These are phyloP conservation scores for Colletotrichum costaricense DNA, from an alignment of 2,329 filamentous ascomycete species.

Conservation along the genomic window DNA sequence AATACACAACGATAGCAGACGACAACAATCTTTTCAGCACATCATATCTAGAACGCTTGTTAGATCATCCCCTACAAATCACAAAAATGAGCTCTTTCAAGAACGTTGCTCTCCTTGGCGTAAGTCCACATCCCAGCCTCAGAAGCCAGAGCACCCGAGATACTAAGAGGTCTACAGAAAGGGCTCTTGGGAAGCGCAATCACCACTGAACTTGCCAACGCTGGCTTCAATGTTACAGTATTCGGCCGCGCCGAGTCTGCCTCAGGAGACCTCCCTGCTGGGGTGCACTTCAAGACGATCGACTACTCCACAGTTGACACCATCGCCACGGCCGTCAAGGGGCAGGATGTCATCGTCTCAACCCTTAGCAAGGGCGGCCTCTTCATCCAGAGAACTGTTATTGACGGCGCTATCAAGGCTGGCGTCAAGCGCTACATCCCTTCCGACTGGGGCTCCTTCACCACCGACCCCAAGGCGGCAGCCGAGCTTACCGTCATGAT, in stretches of 20 bases:
- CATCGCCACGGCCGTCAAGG: slow-evolving; percentile 59
- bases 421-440: slow-evolving; percentile 72
- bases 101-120: slow-evolving; percentile 29
- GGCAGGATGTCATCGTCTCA: slow-evolving; percentile 69
- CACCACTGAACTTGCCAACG: slow-evolving; percentile 49
- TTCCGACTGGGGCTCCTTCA: slow-evolving; percentile 62
- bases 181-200: slow-evolving; percentile 54
- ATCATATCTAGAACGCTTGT: no score
- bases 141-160: not conserved
- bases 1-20: not conserved
- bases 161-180: slow-evolving; percentile 39
- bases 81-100: slow-evolving; percentile 16
- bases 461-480: slow-evolving; percentile 31
- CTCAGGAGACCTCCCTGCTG: slow-evolving; percentile 7
- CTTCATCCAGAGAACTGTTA: slow-evolving; percentile 55
- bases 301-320: slow-evolving; percentile 41
- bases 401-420: slow-evolving; percentile 68
- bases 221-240: slow-evolving; percentile 62
- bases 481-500: slow-evolving; percentile 60
- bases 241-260: slow-evolving; percentile 57
- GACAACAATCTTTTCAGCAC: not conserved
- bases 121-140: not conserved
- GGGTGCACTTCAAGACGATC: slow-evolving; percentile 2
- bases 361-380: slow-evolving; percentile 54
- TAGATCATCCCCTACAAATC: not conserved